Evolutionary conservation across 164 flowering plant species (phyloP).

Genomic region (Annona squamosa): DNA sequence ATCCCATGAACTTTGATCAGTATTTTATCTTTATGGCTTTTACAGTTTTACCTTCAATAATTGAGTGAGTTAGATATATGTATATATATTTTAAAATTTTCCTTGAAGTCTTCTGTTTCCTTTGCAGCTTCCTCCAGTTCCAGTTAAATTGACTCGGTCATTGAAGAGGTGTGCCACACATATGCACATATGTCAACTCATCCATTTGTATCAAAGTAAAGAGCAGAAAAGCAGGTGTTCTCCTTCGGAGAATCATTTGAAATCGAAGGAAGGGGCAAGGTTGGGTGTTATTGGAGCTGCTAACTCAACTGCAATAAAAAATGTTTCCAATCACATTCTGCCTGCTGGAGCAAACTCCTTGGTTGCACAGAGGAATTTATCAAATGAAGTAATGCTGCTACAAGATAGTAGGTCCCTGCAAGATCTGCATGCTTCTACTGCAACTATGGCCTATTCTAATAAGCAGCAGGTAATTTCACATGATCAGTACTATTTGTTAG

Average conservation of each 20-base stretch:
- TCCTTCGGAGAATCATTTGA: constrained; percentile 8
- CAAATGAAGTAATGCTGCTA: constrained; percentile 22
- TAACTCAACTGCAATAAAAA: constrained; percentile 7
- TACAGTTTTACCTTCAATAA: background rate
- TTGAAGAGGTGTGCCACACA: constrained; percentile 56
- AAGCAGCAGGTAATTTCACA: constrained; percentile 38
- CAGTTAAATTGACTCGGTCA: constrained; percentile 16
- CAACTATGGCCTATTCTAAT: constrained; percentile 14
- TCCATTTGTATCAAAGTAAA: constrained; percentile 25
- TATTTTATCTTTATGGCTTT: no score
- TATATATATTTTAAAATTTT: no score
- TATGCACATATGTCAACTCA: constrained; percentile 48
- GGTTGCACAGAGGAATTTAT: constrained; percentile 13
- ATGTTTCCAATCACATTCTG: background rate
- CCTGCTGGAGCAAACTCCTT: constrained; percentile 12
- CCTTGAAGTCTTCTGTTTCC: background rate
- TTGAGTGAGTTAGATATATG: background rate
- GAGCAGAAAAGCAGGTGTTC: constrained; percentile 21
- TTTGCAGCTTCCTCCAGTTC: constrained; percentile 28
- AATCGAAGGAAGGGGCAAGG: constrained; percentile 22
- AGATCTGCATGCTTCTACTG: constrained; percentile 18
- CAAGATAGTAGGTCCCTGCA: constrained; percentile 20
- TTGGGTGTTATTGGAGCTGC: constrained; percentile 9
- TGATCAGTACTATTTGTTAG: background rate
- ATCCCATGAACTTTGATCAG: no score